Evolutionary conservation across 352 stramenopile species (phyloP).

Genomic region (Phytophthora pistaciae): DNA sequence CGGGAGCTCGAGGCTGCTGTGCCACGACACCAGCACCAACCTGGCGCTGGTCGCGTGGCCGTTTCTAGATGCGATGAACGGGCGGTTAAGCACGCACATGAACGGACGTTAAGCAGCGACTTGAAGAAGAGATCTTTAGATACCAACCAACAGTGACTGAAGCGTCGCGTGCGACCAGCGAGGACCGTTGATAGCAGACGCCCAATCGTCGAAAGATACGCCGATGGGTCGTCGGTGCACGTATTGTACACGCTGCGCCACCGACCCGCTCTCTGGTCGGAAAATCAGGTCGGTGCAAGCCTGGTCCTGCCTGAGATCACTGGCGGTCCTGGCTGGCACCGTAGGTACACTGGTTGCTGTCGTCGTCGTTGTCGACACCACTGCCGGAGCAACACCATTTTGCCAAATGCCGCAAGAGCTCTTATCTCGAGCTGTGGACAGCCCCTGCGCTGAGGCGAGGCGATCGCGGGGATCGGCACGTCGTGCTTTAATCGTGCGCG

Average conservation of each 20-base stretch:
- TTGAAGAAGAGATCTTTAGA: background rate
- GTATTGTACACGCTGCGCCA: slow-evolving; percentile 7
- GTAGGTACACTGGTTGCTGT: background rate
- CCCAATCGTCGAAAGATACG: slow-evolving; percentile 14
- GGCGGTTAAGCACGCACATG: background rate
- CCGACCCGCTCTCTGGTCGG: slow-evolving; percentile 1
- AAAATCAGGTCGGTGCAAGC: slow-evolving; percentile 5
- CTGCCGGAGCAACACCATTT: background rate
- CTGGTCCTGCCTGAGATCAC: no score
- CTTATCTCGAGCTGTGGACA: background rate
- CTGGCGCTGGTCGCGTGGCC: slow-evolving; percentile 56
- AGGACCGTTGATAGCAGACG: background rate
- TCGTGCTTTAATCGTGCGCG: background rate
- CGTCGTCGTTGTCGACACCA: background rate
- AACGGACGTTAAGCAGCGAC: background rate
- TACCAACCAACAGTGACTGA: background rate
- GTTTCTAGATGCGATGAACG: slow-evolving; percentile 42
- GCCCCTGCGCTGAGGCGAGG: background rate
- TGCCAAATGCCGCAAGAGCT: background rate
- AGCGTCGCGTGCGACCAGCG: slow-evolving; percentile 4
- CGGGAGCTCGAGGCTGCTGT: slow-evolving; percentile 37
- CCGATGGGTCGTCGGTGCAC: slow-evolving; percentile 9
- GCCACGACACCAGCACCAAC: slow-evolving; percentile 51
- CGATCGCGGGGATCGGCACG: background rate
- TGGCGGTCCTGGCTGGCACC: no score